These are phyloP conservation scores for Mrakia gelida DNA, from an alignment of 768 basidiomycete genomes.

Conservation along the genomic window DNA sequence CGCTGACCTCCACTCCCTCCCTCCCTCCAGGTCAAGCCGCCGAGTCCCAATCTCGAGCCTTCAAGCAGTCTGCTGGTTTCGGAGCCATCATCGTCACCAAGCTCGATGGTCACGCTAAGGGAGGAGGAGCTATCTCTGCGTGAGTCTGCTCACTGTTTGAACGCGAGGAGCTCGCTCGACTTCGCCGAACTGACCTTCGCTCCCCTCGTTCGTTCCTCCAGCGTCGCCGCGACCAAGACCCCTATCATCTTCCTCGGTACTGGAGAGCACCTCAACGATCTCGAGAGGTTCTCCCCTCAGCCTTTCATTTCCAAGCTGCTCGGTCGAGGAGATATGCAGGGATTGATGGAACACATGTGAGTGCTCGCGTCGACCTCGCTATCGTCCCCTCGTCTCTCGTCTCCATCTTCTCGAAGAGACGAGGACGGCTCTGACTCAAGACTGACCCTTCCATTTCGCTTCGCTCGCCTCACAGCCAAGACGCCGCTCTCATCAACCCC, in stretches of 20 bases:
- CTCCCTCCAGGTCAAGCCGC: conserved; percentile 76
- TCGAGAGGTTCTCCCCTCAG: conserved; percentile 90
- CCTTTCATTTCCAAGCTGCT: conserved; percentile 96
- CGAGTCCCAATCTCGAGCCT: conserved; percentile 89
- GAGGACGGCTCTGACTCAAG: no score
- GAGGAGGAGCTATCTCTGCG: conserved; percentile 99
- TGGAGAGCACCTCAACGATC: conserved; percentile 94
- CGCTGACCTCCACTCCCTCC: background rate
- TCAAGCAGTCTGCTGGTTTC: conserved; percentile 96
- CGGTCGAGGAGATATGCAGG: conserved; percentile 93
- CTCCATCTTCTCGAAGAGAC: no score
- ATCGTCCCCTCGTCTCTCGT: no score
- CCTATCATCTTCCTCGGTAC: conserved; percentile 98
- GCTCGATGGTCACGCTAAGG: conserved; percentile 98
- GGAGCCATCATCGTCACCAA: conserved; percentile 99
- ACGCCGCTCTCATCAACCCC: conserved; percentile 84
- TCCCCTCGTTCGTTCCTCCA: conserved; percentile 41
- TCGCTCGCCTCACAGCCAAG: no score
- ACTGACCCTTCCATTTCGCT: background rate
- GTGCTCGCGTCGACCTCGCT: no score
- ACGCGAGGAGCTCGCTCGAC: background rate
- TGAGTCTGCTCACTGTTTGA: conserved; percentile 51
- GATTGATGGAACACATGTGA: conserved; percentile 91
- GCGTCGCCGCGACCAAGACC: conserved; percentile 96
- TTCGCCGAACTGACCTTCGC: background rate